Evolutionary conservation across 805 yeast species (phyloP).

Genomic region (Ogataea paraovalis): DNA sequence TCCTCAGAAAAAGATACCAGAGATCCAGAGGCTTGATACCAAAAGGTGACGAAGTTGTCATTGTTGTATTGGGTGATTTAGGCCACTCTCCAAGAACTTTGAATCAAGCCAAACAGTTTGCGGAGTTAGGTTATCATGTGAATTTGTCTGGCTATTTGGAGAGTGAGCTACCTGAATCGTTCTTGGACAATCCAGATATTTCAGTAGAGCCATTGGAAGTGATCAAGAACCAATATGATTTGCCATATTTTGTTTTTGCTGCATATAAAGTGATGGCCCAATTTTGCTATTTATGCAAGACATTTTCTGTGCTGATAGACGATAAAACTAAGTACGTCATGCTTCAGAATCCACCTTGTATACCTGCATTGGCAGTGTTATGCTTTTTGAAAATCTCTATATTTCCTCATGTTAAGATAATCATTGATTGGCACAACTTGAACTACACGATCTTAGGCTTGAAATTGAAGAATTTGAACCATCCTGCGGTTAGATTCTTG

Average conservation of each 20-base stretch:
- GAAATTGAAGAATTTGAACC: conserved; percentile 47
- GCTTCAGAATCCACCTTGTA: conserved; percentile 89
- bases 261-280: conserved; percentile 57
- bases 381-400: conserved; percentile 47
- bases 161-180: conserved; percentile 46
- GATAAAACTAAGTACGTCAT: conserved; percentile 61
- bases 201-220: conserved; percentile 43
- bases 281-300: conserved; percentile 38
- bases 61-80: conserved; percentile 86
- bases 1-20: conserved; percentile 10
- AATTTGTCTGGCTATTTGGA: conserved; percentile 82
- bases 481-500: conserved; percentile 60
- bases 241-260: conserved; percentile 60
- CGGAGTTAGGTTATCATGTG: conserved; percentile 66
- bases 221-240: conserved; percentile 32
- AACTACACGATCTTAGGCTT: conserved; percentile 79
- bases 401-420: conserved; percentile 48
- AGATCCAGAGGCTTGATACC: conserved; percentile 5
- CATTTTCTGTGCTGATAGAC: conserved; percentile 54
- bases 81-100: conserved; percentile 95
- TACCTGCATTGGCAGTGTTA: conserved; percentile 72
- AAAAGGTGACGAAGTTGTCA: conserved; percentile 52
- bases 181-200: conserved; percentile 45
- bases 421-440: conserved; percentile 96
- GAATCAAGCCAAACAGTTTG: conserved; percentile 80